Conservation (phyloP, 192 early-diverging fungal species). For the Gaertneriomyces semiglobifer region DNA sequence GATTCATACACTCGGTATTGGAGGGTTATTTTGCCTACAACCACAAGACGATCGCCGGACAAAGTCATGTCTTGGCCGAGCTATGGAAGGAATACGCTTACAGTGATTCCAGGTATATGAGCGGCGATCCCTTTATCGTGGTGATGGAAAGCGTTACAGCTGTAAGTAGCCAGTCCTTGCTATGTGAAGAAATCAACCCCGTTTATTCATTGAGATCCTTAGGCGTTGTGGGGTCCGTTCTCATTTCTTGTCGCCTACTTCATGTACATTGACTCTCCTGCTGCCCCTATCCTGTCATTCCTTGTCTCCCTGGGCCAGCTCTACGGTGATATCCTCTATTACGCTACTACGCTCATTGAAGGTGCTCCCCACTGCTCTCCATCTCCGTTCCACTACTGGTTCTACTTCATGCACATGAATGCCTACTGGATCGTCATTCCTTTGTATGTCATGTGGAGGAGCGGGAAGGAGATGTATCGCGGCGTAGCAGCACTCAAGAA, state of each 20-base stretch:
- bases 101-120: slow-evolving; percentile 85
- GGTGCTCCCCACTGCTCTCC: slow-evolving; percentile 62
- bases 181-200: neutral
- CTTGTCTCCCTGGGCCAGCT: slow-evolving; percentile 62
- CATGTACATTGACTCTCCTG: slow-evolving; percentile 24
- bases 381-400: slow-evolving; percentile 79
- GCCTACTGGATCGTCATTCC: slow-evolving; percentile 79
- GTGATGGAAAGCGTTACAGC: slow-evolving; percentile 87
- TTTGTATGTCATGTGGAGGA: slow-evolving; percentile 37
- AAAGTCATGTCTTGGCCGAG: slow-evolving; percentile 63
- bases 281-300: slow-evolving; percentile 53
- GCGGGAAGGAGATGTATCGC: slow-evolving; percentile 28
- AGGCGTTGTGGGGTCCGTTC: slow-evolving; percentile 48
- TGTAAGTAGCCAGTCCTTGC: slow-evolving; percentile 39
- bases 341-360: slow-evolving; percentile 58
- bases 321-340: slow-evolving; percentile 83
- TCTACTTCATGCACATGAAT: slow-evolving; percentile 87
- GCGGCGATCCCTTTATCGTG: slow-evolving; percentile 74
- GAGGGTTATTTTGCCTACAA: slow-evolving; percentile 84
- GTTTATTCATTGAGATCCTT: neutral
- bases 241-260: slow-evolving; percentile 39
- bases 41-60: slow-evolving; percentile 63
- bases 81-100: slow-evolving; percentile 91
- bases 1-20: slow-evolving; percentile 75
- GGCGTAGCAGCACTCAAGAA: slow-evolving; percentile 11